phyloP scores from a whole-genome alignment of 106 monocot genomes.

The Dendrobium chrysotoxum region DNA sequence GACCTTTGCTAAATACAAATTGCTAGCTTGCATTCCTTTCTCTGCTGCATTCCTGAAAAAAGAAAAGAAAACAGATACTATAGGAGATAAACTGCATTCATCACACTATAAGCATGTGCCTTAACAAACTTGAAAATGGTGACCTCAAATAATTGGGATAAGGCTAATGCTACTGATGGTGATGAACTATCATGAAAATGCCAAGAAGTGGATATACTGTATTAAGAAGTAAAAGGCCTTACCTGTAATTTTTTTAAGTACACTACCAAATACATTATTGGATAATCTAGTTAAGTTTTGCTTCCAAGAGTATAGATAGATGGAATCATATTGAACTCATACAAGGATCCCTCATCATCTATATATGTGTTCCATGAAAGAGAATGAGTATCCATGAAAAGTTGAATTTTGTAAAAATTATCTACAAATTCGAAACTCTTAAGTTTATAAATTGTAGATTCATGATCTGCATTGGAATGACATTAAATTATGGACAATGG shows the following conservation, averaged over 20 bases:
- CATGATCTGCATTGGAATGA: too few species aligned
- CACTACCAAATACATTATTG: background rate
- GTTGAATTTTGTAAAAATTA: too few species aligned
- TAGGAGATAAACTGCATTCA: background rate
- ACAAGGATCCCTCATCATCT: too few species aligned
- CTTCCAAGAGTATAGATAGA: too few species aligned
- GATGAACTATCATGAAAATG: too few species aligned
- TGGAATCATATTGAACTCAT: too few species aligned
- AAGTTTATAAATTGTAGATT: too few species aligned
- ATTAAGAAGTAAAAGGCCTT: background rate
- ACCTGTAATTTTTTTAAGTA: background rate
- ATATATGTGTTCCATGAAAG: too few species aligned
- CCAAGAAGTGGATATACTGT: background rate
- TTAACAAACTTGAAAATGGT: background rate
- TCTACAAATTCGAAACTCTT: too few species aligned
- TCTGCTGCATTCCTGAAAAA: slow-evolving; percentile 47
- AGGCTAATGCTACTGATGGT: too few species aligned
- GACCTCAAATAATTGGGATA: background rate
- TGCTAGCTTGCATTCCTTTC: slow-evolving; percentile 42
- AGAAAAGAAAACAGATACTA: background rate
- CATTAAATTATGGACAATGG: too few species aligned
- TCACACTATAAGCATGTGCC: background rate
- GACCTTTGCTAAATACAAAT: slow-evolving; percentile 59
- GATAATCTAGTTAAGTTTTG: background rate
- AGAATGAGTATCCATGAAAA: too few species aligned